Base-by-base conservation (phyloP, 345 rosid genomes). In the Geranium rotundifolium region DNA sequence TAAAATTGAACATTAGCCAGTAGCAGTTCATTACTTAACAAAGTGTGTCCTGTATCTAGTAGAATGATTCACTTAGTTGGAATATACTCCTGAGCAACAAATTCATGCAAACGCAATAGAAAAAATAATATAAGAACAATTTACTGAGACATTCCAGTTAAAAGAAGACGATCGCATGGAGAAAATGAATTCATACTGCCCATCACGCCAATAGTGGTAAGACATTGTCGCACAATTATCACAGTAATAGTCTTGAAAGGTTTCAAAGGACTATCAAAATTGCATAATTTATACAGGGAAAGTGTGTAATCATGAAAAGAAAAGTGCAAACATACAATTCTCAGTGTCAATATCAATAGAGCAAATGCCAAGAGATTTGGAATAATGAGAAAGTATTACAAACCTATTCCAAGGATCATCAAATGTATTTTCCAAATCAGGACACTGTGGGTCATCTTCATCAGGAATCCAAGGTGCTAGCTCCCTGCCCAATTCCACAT, bases 381-480 rank as follows among this genome's bases (percentile, higher is more conserved):
- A 34, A 34, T n/a, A 30, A 14, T 66, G 54, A 60, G 29, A 50
- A 50, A 79, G 54, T 55, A 50, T 56, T 60, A 61, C 17, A 67
- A 71, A 95, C 99, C 97, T 85, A 66, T 82, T 78, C 80, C 83
- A 63, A 63, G 74, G 75, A 61, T 60, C 72, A 52, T 88, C 90
- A 75, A 93, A 88, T 71, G 77, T 78, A 77, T 85, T 82, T 27
- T 86, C 97, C 70, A 85, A 63, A 62, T 78, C 91, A 58, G 92
- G 81, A 71, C 81, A 70, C 52, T 71, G 81, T 17, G 79, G 95
- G 69, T 65, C 80, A 79, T 80, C 80, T 67, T 72, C 91, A 68
- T 86, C 96, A 63, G 97, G 96, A 56, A 85, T 75, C 99, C 99
- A 90, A 19, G 75, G 95, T 68, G 69, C 75, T 62, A 95, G 85